Evolutionary conservation across 495 filamentous ascomycete genomes (phyloP).

Genomic region (Penicillium samsonianum): DNA sequence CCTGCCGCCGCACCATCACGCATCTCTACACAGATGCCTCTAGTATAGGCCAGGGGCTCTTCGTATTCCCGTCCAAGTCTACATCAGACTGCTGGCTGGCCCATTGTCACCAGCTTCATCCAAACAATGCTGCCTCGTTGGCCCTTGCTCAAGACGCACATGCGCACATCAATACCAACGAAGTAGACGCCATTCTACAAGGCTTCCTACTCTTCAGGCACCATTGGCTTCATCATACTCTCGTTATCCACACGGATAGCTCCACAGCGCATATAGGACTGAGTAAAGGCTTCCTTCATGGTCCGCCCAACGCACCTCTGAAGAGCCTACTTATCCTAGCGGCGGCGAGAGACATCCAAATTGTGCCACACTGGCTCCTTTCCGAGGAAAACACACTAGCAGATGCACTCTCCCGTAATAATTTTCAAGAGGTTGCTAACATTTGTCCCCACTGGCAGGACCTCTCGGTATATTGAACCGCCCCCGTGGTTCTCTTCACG

Average conservation of each 20-base stretch:
- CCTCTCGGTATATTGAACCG: conserved; percentile 10
- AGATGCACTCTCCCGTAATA: conserved; percentile 8
- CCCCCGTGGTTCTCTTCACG: conserved; percentile 12
- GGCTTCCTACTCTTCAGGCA: too few species aligned
- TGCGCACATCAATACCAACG: too few species aligned
- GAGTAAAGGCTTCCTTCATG: conserved; percentile 9
- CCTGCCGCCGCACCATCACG: too few species aligned
- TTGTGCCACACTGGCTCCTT: conserved; percentile 10
- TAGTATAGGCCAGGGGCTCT: too few species aligned
- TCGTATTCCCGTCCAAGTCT: too few species aligned
- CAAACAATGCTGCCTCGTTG: too few species aligned
- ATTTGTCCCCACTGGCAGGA: conserved; percentile 10
- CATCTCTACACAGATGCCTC: too few species aligned
- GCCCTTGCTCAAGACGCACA: too few species aligned
- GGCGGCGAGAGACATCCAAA: conserved; percentile 16
- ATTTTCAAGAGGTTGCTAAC: conserved; percentile 10
- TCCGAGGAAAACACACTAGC: conserved; percentile 10
- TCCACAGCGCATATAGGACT: conserved; percentile 14
- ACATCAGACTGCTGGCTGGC: too few species aligned
- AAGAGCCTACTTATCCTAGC: conserved; percentile 13
- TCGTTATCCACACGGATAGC: conserved; percentile 14
- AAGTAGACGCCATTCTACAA: too few species aligned
- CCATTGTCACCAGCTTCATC: too few species aligned
- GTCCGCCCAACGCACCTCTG: not conserved
- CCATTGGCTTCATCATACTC: conserved; percentile 3